These are phyloP conservation scores for Cladosporium halotolerans DNA, from an alignment of 2,329 filamentous ascomycete species.

Conservation along the genomic window DNA sequence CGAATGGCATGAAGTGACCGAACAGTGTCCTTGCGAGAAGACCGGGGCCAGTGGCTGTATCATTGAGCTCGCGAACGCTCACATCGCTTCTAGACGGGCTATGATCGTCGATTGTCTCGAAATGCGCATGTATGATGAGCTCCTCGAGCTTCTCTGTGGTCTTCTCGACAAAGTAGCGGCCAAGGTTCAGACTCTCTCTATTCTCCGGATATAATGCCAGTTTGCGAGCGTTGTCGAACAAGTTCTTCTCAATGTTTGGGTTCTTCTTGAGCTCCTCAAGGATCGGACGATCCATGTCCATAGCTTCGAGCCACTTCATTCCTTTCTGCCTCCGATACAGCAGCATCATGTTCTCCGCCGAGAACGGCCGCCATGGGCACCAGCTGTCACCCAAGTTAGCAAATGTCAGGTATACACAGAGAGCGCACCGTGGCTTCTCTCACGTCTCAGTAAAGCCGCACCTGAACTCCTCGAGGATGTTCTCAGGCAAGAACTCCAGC, in stretches of 20 bases:
- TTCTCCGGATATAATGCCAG: constrained; percentile 44
- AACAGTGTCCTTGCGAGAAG: constrained; percentile 43
- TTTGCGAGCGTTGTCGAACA: constrained; percentile 38
- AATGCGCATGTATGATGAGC: constrained; percentile 43
- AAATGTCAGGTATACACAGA: constrained; percentile 17
- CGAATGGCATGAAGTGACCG: constrained; percentile 42
- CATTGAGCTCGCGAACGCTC: constrained; percentile 38
- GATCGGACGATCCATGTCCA: constrained; percentile 39
- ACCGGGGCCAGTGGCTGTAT: constrained; percentile 41
- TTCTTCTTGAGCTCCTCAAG: constrained; percentile 38
- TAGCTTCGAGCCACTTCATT: constrained; percentile 45
- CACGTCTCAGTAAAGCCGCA: constrained; percentile 11
- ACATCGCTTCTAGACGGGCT: constrained; percentile 22
- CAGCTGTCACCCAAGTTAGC: constrained; percentile 26
- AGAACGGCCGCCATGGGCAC: constrained; percentile 45
- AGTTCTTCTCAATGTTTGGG: constrained; percentile 31
- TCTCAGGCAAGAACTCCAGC: constrained; percentile 43
- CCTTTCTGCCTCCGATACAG: constrained; percentile 44
- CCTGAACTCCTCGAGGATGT: constrained; percentile 44
- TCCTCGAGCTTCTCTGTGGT: constrained; percentile 38
- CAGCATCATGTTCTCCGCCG: constrained; percentile 41
- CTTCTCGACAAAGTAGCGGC: constrained; percentile 38
- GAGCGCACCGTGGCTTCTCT: constrained; percentile 8
- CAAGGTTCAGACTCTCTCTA: constrained; percentile 38
- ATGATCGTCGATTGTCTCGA: constrained; percentile 33